Evolutionary conservation across 495 filamentous ascomycete genomes (phyloP), one percentile per base, ranked within the genome.

Genomic region (Hyaloscypha finlandica): DNA sequence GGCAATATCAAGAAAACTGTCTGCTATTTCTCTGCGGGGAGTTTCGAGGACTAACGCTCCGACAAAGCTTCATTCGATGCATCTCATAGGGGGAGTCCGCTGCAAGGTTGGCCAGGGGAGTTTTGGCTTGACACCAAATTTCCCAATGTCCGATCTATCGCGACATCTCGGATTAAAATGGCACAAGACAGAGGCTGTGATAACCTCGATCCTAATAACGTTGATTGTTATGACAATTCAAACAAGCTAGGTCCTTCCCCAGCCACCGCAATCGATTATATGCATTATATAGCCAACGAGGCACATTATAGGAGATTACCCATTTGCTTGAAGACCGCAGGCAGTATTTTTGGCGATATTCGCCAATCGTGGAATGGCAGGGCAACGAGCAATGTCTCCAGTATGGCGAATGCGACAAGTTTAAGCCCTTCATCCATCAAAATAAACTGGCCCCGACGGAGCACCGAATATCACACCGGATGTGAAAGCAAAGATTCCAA

Each of bases 381-480:
- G 89, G 92, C 55, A 90, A 91, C 74, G 90, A 92, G 80, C 84
- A 91, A 73, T 92, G 90, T 72, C 84, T 82, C 3, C 73, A 88
- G 72, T 83, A 84, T 53, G 66, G 77, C 9, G 86, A 88, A 70
- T 91, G 89, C 68, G 77, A 79, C 33, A 78, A 74, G 2, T 89
- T 84, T 68, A 69, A 76, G 1, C 75, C 84, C 22, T 91, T 92
- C 70, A 79, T 85, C 32, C 64, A 80, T 20, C 81, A 79, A 3
- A 78, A 77, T 62, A 91, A 91, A 76, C 89, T 89, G 1, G 88
- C 92, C 19, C 85, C 12, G 79, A 81, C 51, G 81, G 79, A 4
- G 75, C 79, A n/a, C 70, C 79, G 0, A 20, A 51, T 1, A 74
- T 79, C 12, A 74, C 77, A 0, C 11, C 64, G n/a, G 58, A 54